Base-by-base conservation (phyloP, 495 filamentous ascomycete genomes). In the Collariella sp. region DNA sequence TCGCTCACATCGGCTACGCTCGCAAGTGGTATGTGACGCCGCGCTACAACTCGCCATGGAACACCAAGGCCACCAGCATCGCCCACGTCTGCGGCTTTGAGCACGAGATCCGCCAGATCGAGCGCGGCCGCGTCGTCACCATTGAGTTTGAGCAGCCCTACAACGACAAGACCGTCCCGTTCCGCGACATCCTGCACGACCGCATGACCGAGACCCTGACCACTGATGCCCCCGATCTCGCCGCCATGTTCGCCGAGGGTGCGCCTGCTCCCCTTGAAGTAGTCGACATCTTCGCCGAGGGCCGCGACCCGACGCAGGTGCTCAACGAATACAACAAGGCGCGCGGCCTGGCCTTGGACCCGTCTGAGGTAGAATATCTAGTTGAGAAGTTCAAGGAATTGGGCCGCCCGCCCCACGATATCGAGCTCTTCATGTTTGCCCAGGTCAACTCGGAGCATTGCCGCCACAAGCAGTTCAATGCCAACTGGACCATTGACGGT, bases 361-460 rank as follows among this genome's bases (percentile, higher is more conserved):
- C 83, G 18, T 84, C 83, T 0, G 91, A 97, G 64, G 91, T 96
- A 60, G 84, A 96, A n/a, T 96, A 97, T 64, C 76, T 97, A 26
- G 85, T 93, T 10, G 80, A 88, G 34, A 86, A 84, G 29, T 96
- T 93, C 69, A 83, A 81, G 24, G 74, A 85, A 40, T 78, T 88
- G 20, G 85, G 85, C 13, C 76, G 81, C 78, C 64, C 84, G 69
- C 91, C 90, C 0, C 84, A 85, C 41, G 93, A 98, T 70, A 86
- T 96, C 48, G 93, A 98, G 71, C 78, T 97, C 13, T 97, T 95
- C 77, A 97, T 97, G 94, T 98, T 97, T 67, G 91, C 91, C 24
- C 93, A 98, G 70, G 91, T 98, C 58, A 89, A 90, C 68, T 89
- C 86, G 2, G 86, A 89, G 70, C 86, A 89, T 64, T 84, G 81